phyloP scores from a whole-genome alignment of 345 rosid genomes.

The Arabis hirsuta region DNA sequence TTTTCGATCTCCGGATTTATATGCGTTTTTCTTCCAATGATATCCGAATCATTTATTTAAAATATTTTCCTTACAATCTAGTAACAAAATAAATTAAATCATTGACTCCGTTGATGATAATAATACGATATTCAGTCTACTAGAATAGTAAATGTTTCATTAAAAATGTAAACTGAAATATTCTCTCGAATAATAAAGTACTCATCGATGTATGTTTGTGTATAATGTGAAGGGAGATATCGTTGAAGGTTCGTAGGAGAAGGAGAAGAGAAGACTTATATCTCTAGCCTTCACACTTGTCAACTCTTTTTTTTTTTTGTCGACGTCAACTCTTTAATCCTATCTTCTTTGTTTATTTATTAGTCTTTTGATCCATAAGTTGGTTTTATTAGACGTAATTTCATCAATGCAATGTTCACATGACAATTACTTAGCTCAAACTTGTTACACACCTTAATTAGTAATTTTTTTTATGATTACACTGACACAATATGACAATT shows the following conservation, averaged over 20 bases:
- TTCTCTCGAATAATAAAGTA: no score
- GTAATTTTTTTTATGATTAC: no score
- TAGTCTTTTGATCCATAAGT: no score
- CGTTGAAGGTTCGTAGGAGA: slow-evolving; percentile 52
- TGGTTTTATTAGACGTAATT: no score
- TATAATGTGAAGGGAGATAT: slow-evolving; percentile 8
- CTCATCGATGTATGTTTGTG: no score
- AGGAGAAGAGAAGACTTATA: slow-evolving; percentile 17
- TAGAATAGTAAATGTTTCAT: background rate
- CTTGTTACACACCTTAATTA: no score
- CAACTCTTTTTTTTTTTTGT: background rate
- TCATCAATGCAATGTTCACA: no score
- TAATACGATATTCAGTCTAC: background rate
- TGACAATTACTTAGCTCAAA: no score
- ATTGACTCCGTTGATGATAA: slow-evolving; percentile 15
- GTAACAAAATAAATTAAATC: no score
- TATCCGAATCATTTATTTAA: background rate
- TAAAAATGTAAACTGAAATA: background rate
- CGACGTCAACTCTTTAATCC: slow-evolving; percentile 6
- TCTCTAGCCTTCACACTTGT: slow-evolving; percentile 5
- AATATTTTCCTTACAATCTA: background rate
- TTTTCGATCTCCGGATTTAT: slow-evolving; percentile 4
- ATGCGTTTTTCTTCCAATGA: slow-evolving; percentile 1
- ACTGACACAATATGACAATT: no score
- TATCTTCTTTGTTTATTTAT: background rate